phyloP scores from a whole-genome alignment of 129 eudicot species.

The carrot (Daucus carota) region DNA sequence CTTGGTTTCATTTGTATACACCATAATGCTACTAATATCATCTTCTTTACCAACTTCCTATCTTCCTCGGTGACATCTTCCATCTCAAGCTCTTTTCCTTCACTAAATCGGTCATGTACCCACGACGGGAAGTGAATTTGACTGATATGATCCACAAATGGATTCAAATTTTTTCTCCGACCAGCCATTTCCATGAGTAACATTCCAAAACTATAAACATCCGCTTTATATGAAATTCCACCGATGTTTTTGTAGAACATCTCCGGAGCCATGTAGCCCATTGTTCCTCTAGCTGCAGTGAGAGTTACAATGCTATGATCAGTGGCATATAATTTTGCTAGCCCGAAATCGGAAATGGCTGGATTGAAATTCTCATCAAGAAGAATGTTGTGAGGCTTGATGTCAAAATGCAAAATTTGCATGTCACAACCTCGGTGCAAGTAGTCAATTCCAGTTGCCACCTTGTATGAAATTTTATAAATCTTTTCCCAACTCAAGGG shows the following conservation, averaged over 20 bases:
- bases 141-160: neutral
- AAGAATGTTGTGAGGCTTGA: neutral
- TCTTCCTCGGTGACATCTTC: neutral
- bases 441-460: neutral
- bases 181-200: neutral
- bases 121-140: conserved; percentile 3
- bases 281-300: conserved; percentile 4
- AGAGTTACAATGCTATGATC: conserved; percentile 11
- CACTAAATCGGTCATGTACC: neutral
- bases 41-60: no score
- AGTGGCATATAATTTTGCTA: neutral
- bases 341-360: neutral
- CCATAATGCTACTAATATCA: no score
- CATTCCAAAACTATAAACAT: conserved; percentile 5
- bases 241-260: conserved; percentile 8
- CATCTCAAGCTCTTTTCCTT: neutral
- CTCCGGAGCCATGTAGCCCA: conserved; percentile 3
- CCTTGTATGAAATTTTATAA: neutral
- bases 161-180: neutral
- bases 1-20: no score
- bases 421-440: neutral
- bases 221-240: conserved; percentile 5
- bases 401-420: conserved; percentile 5
- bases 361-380: neutral
- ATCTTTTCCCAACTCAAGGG: neutral